Conservation (phyloP, 2,329 filamentous ascomycete species). For the Seiridium cupressi region DNA sequence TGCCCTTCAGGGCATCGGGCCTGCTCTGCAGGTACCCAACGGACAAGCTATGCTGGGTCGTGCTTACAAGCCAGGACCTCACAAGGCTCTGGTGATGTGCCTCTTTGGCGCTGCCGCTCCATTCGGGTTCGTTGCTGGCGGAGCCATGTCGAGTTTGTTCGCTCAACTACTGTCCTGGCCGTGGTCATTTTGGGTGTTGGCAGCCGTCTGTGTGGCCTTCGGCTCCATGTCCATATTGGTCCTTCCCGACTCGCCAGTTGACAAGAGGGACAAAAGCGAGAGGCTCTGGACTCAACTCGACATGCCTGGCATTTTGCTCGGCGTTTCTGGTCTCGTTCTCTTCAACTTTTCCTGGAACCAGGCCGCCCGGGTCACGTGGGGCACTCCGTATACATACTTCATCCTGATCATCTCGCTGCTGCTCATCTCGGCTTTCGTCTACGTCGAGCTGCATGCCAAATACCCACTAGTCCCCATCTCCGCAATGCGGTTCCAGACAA, state of each 20-base stretch:
- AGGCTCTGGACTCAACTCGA: slow-evolving; percentile 22
- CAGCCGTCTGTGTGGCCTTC: slow-evolving; percentile 20
- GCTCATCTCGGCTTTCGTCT: slow-evolving; percentile 48
- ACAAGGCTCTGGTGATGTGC: slow-evolving; percentile 29
- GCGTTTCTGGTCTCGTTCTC: slow-evolving; percentile 50
- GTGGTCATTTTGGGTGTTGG: slow-evolving; percentile 27
- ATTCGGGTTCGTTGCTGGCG: slow-evolving; percentile 26
- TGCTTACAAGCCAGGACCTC: slow-evolving; percentile 37
- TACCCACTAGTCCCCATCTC: slow-evolving; percentile 53
- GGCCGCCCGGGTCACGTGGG: slow-evolving; percentile 52
- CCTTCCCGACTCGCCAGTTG: slow-evolving; percentile 20
- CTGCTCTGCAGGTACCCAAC: slow-evolving; percentile 52
- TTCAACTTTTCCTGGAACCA: slow-evolving; percentile 62
- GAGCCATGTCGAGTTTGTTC: slow-evolving; percentile 24
- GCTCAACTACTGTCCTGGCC: slow-evolving; percentile 24
- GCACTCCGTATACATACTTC: slow-evolving; percentile 46
- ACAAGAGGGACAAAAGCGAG: slow-evolving; percentile 15
- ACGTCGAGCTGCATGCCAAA: slow-evolving; percentile 44
- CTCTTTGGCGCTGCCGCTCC: slow-evolving; percentile 31
- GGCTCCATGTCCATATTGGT: slow-evolving; percentile 21
- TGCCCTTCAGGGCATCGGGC: slow-evolving; percentile 47
- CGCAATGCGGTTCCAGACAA: slow-evolving; percentile 43
- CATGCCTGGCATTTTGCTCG: slow-evolving; percentile 30
- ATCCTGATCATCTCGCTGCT: slow-evolving; percentile 49
- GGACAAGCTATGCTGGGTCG: slow-evolving; percentile 51